A percentile compares a stretch with the other conserved stretches of the same genome.
These are phyloP conservation scores for Ramularia collo-cygni DNA, from an alignment of 2,329 filamentous ascomycete species.

Conservation along the genomic window DNA sequence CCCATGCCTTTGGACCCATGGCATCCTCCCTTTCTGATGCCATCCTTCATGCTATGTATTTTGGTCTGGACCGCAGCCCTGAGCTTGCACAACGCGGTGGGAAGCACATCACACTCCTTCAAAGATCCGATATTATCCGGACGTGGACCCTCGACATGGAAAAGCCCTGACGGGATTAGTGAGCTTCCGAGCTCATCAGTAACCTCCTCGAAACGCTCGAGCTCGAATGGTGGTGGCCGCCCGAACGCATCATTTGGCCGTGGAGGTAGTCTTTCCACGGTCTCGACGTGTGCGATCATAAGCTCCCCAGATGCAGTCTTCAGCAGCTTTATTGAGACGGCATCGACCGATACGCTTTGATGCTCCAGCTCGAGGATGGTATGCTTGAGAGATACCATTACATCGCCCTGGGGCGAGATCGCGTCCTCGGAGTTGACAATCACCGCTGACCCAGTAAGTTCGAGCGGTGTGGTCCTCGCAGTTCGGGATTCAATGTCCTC, in stretches of 20 bases:
- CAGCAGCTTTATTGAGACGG: slow-evolving; percentile 55
- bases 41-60: slow-evolving; percentile 37
- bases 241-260: slow-evolving; percentile 6
- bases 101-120: slow-evolving; percentile 15
- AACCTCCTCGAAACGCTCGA: slow-evolving; percentile 4
- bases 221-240: slow-evolving; percentile 1
- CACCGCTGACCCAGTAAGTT: slow-evolving; percentile 27
- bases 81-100: slow-evolving; percentile 50
- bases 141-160: too few species aligned
- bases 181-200: slow-evolving; percentile 7
- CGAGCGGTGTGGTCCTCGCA: slow-evolving; percentile 31
- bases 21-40: slow-evolving; percentile 24
- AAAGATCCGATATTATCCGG: too few species aligned
- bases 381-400: slow-evolving; percentile 49
- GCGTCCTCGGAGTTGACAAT: slow-evolving; percentile 36
- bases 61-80: slow-evolving; percentile 45
- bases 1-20: slow-evolving; percentile 22
- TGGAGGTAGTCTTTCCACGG: slow-evolving; percentile 1
- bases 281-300: slow-evolving; percentile 40
- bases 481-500: slow-evolving; percentile 21
- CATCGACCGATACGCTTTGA: slow-evolving; percentile 44
- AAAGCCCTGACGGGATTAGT: too few species aligned
- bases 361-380: slow-evolving; percentile 55
- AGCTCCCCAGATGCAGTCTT: slow-evolving; percentile 51
- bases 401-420: slow-evolving; percentile 46